Evolutionary conservation across 495 filamentous ascomycete species (phyloP).

Genomic region (Xylaria grammica): DNA sequence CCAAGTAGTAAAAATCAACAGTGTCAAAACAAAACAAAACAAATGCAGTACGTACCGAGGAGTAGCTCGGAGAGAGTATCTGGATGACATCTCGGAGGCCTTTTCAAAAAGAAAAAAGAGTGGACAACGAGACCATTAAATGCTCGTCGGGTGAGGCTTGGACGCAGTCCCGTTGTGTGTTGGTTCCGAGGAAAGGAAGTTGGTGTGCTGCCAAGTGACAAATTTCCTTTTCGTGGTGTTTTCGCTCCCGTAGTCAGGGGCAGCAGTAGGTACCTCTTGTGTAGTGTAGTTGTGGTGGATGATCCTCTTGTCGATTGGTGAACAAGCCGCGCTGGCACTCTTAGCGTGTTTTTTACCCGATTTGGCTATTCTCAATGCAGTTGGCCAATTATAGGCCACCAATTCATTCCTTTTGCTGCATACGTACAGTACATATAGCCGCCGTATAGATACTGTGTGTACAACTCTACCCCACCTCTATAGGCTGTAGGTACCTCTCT

Average conservation of each 20-base stretch:
- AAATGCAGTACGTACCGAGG: slow-evolving; percentile 34
- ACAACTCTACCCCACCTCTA: no score
- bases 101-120: slow-evolving; percentile 21
- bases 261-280: slow-evolving; percentile 19
- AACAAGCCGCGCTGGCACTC: neutral
- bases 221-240: slow-evolving; percentile 27
- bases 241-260: slow-evolving; percentile 32
- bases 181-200: slow-evolving; percentile 17
- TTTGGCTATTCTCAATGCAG: neutral
- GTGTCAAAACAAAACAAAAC: neutral
- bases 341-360: slow-evolving; percentile 13
- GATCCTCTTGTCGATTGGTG: neutral
- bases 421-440: no score
- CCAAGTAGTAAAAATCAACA: neutral
- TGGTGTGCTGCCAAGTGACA: slow-evolving; percentile 17
- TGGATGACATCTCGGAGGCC: slow-evolving; percentile 30
- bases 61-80: slow-evolving; percentile 39
- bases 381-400: neutral
- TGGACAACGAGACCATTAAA: slow-evolving; percentile 33
- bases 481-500: no score
- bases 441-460: no score
- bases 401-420: neutral
- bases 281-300: slow-evolving; percentile 5
- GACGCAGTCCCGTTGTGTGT: neutral
- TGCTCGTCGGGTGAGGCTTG: slow-evolving; percentile 27